Evolutionary conservation across 495 filamentous ascomycete species (phyloP).

Genomic region (Cairneyella variabilis): DNA sequence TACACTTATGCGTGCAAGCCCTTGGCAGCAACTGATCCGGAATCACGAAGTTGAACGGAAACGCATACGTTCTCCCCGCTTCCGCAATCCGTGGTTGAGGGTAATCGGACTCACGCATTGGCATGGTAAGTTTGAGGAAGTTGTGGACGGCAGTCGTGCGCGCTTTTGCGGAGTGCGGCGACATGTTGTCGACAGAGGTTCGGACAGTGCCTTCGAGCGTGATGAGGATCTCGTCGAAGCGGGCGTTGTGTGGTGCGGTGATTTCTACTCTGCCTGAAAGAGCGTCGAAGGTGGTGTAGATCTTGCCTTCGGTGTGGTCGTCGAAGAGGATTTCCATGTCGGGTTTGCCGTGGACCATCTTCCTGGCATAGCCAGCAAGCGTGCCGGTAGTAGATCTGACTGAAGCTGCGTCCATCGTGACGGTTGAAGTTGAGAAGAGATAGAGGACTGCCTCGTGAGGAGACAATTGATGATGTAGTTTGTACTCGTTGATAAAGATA

Average conservation of each 20-base stretch:
- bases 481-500: neutral
- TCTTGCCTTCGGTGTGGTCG: slow-evolving; percentile 29
- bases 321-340: slow-evolving; percentile 36
- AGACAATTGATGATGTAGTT: neutral
- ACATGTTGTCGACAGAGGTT: slow-evolving; percentile 31
- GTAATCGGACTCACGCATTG: slow-evolving; percentile 63
- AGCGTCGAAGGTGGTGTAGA: slow-evolving; percentile 46
- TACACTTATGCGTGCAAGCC: slow-evolving; percentile 54
- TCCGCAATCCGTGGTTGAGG: slow-evolving; percentile 67
- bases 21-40: slow-evolving; percentile 59
- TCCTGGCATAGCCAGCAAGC: slow-evolving; percentile 17
- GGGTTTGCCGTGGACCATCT: slow-evolving; percentile 16
- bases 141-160: slow-evolving; percentile 44
- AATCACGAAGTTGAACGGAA: slow-evolving; percentile 87
- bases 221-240: slow-evolving; percentile 80
- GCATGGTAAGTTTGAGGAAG: slow-evolving; percentile 82
- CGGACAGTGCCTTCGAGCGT: slow-evolving; percentile 65
- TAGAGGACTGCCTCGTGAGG: neutral
- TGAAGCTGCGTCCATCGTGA: slow-evolving; percentile 15
- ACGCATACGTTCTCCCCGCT: slow-evolving; percentile 60
- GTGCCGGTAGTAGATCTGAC: slow-evolving; percentile 16
- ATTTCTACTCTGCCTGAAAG: slow-evolving; percentile 51
- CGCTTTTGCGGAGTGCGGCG: slow-evolving; percentile 37
- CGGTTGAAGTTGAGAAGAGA: neutral
- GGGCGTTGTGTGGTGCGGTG: slow-evolving; percentile 58